Percentiles rank a stretch among this genome's conserved stretches.
Evolutionary conservation across 73 alveolate species (phyloP).

Genomic region (Tetrahymena malaccensis): DNA sequence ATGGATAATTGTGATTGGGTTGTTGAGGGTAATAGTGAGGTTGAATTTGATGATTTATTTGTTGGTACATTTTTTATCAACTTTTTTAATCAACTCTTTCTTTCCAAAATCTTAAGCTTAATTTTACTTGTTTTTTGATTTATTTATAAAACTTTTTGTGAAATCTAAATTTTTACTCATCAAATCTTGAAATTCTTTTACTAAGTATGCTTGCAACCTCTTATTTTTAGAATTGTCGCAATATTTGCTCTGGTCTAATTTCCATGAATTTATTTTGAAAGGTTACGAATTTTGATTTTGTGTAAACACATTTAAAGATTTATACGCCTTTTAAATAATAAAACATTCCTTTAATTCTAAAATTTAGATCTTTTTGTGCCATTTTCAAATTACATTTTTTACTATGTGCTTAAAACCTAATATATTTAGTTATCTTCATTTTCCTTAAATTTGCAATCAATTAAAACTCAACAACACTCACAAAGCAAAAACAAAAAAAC

Average conservation of each 20-base stretch:
- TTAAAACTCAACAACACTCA: background rate
- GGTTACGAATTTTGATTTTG: background rate
- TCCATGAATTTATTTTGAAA: background rate
- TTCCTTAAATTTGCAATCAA: too few relatives aligned
- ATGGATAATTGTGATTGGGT: background rate
- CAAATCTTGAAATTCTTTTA: background rate
- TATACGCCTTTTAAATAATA: background rate
- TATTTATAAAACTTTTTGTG: background rate
- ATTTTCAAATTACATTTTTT: background rate
- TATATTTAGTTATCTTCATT: too few relatives aligned
- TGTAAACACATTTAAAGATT: background rate
- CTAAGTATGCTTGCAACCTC: background rate
- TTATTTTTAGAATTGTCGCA: background rate
- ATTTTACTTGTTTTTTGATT: background rate
- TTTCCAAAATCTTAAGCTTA: background rate
- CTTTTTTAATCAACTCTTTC: background rate
- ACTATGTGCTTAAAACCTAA: background rate
- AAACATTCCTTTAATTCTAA: background rate
- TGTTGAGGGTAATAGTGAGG: background rate
- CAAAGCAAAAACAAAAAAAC: background rate
- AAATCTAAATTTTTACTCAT: background rate
- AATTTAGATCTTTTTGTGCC: background rate
- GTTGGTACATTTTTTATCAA: background rate
- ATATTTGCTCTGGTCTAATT: background rate
- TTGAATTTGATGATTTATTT: background rate